phyloP scores from a whole-genome alignment of 768 basidiomycete genomes.

The Tylopilus felleus region DNA sequence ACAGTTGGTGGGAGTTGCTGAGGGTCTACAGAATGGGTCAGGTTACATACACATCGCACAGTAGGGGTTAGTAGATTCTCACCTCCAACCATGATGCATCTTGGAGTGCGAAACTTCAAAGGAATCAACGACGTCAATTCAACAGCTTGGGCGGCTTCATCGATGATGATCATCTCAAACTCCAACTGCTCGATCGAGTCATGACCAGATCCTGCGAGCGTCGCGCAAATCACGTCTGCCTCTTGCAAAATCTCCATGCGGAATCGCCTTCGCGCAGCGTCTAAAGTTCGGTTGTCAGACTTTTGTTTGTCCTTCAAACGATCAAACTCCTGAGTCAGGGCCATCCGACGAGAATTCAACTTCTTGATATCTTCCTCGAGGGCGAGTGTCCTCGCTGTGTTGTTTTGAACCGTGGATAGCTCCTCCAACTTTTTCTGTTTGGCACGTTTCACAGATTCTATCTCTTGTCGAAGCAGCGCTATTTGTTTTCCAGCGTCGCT shows the following conservation, averaged over 20 bases:
- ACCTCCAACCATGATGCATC: constrained; percentile 94
- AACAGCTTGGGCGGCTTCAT: constrained; percentile 96
- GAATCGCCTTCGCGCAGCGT: constrained; percentile 72
- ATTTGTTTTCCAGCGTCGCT: constrained; percentile 60
- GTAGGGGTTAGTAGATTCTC: constrained; percentile 2
- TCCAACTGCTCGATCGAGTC: constrained; percentile 79
- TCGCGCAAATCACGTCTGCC: constrained; percentile 92
- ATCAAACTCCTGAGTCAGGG: constrained; percentile 68
- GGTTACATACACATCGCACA: not conserved
- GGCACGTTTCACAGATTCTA: constrained; percentile 62
- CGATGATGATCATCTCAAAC: constrained; percentile 95
- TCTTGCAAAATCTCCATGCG: constrained; percentile 75
- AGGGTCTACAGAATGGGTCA: constrained; percentile 49
- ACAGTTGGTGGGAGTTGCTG: constrained; percentile 96
- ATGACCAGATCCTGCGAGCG: constrained; percentile 90
- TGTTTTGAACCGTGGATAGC: constrained; percentile 52
- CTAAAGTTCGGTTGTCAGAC: constrained; percentile 75
- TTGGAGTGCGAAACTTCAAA: constrained; percentile 77
- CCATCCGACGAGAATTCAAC: constrained; percentile 62
- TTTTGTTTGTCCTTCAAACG: constrained; percentile 78
- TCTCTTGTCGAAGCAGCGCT: constrained; percentile 54
- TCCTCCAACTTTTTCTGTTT: constrained; percentile 62
- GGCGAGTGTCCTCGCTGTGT: constrained; percentile 46
- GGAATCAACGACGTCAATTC: constrained; percentile 95
- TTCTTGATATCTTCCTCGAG: constrained; percentile 71